Evolutionary conservation across 768 basidiomycete species (phyloP).

Genomic region (Tulasnella sp.): DNA sequence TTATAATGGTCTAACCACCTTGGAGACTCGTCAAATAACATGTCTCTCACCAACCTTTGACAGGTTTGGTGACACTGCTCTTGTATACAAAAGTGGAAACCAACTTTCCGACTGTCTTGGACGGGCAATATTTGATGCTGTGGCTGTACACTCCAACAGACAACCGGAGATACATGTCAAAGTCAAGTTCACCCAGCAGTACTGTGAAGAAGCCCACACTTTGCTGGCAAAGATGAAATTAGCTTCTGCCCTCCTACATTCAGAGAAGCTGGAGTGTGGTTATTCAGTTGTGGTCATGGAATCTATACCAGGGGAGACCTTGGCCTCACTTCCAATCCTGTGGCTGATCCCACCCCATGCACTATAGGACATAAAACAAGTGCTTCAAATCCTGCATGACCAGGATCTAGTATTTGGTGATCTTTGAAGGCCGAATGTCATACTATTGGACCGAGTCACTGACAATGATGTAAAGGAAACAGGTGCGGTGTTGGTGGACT

Average conservation of each 20-base stretch:
- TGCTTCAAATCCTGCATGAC: background rate
- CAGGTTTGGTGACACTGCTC: background rate
- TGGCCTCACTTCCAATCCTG: background rate
- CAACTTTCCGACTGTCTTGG: background rate
- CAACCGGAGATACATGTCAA: background rate
- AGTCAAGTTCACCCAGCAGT: background rate
- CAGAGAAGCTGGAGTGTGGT: background rate
- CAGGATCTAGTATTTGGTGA: constrained; percentile 1
- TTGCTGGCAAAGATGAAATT: background rate
- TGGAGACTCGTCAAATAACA: background rate
- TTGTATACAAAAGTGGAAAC: background rate
- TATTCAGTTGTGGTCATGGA: background rate
- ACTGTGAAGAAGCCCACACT: background rate
- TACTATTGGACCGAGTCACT: background rate
- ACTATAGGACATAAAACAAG: background rate
- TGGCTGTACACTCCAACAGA: no score
- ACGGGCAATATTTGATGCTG: background rate
- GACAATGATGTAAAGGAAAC: background rate
- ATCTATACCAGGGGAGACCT: background rate
- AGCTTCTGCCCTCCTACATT: background rate
- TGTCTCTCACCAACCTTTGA: background rate
- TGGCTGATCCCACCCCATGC: background rate
- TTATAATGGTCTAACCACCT: background rate
- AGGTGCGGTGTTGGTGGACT: constrained; percentile 23
- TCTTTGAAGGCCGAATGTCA: no score